These are phyloP conservation scores for Leucocoprinus sp. DNA, from an alignment of 768 basidiomycete species.

Conservation along the genomic window DNA sequence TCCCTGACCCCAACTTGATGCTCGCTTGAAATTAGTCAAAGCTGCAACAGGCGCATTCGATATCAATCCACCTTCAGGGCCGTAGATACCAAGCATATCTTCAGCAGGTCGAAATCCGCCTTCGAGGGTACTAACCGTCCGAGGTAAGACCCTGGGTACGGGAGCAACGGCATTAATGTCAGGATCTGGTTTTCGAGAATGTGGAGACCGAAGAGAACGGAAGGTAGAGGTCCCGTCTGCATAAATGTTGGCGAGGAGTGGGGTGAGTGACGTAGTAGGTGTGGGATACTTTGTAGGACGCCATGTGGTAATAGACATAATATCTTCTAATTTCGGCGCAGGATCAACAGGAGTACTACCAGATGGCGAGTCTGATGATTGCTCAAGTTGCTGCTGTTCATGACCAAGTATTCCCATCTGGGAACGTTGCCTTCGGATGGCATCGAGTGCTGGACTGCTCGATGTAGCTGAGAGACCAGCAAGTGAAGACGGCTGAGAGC, in stretches of 20 bases:
- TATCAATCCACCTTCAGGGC: neutral
- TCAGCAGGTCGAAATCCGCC: neutral
- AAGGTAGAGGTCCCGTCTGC: conserved; percentile 6
- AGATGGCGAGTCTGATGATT: neutral
- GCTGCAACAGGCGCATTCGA: neutral
- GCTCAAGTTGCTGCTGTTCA: neutral
- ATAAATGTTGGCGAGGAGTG: conserved; percentile 5
- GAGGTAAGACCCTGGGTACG: neutral
- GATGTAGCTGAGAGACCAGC: neutral
- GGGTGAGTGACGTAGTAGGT: conserved; percentile 6
- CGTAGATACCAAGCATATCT: conserved; percentile 8
- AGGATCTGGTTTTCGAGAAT: neutral
- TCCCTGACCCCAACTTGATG: conserved; percentile 56
- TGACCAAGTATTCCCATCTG: conserved; percentile 7
- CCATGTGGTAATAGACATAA: conserved; percentile 11
- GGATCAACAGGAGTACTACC: neutral
- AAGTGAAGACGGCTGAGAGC: neutral
- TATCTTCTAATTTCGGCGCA: conserved; percentile 5
- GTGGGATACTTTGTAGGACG: conserved; percentile 12
- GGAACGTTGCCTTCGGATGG: conserved; percentile 5
- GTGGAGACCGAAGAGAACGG: neutral
- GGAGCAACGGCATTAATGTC: neutral
- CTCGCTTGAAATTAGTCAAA: conserved; percentile 27
- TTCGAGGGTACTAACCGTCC: conserved; percentile 5
- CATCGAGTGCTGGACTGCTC: conserved; percentile 7